Evolutionary conservation across 2,329 filamentous ascomycete species (phyloP), one percentile per base, ranked within the genome.

Genomic region (Colletotrichum sublineola): DNA sequence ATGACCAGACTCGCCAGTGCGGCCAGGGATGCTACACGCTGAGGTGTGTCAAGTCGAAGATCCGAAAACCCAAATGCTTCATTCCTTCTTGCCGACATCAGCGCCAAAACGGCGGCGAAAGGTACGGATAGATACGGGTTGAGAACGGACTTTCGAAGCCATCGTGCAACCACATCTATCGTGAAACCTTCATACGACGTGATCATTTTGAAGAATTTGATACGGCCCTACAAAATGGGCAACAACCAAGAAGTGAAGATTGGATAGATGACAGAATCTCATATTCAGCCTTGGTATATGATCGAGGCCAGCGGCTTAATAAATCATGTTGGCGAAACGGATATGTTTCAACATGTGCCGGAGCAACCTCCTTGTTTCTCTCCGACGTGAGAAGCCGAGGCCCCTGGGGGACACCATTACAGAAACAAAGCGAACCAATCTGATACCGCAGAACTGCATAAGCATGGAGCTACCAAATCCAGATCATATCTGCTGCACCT

Each of bases 141-240:
- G 48, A 78, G 67, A 3, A 78, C 40, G 42, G 67, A 75, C 5
- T 71, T 75, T n/a, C 71, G 64, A 2, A 77, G 18, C 36, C 74
- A 65, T n/a, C 68, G 24, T 24, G 56, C 67, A 24, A 78, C 66
- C 4, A 74, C 74, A 57, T 79, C 77, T 31, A 78, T 57, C 18
- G 76, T 79, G 52, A 78, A 68, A n/a, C 77, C 77, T 65, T 78
- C 77, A 24, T 76, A 38, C 18, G 69, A 72, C 29, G 63, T 56
- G 9, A 38, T 9, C 69, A 72, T 72, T 18, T 14, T 58, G 15
- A 5, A 12, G 24, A 14, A 2, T 8, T 15, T 4, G 20, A 6
- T 31, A 18, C n/a, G 20, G 4, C 9, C 15, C n/a, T n/a, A n/a
- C 31, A 3, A 12, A 5, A 15, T 5, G 5, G 24, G 29, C 4